phyloP scores from a whole-genome alignment of 176 grass and related monocot genomes.

The Ananas comosus region DNA sequence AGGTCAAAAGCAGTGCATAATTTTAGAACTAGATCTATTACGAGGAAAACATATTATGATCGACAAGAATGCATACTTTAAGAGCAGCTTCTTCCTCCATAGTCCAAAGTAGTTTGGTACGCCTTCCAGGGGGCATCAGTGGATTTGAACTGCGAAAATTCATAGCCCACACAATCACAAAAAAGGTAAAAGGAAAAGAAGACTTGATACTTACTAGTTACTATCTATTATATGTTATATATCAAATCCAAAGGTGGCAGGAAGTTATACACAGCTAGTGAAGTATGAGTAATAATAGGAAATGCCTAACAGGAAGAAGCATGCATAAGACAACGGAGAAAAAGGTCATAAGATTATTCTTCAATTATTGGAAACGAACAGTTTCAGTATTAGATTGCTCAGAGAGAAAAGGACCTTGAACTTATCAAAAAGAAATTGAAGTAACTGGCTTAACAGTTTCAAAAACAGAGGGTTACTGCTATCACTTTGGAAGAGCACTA shows the following conservation, averaged over 20 bases:
- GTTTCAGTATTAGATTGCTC: no score
- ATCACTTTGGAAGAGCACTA: neutral
- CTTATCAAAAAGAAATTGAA: neutral
- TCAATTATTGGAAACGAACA: no score
- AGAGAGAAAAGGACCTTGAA: neutral
- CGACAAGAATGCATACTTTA: conserved; percentile 31
- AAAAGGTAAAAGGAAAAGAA: neutral
- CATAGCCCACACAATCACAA: neutral
- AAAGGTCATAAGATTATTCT: neutral
- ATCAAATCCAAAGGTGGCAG: neutral
- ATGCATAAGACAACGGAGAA: neutral
- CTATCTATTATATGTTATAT: neutral
- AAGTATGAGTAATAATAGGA: neutral
- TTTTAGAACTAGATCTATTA: no score
- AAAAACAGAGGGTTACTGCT: neutral
- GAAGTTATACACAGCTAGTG: neutral
- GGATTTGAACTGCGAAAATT: conserved; percentile 40
- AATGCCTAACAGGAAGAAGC: neutral
- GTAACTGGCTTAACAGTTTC: neutral
- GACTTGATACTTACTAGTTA: neutral
- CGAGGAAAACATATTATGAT: neutral
- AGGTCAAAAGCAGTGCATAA: no score
- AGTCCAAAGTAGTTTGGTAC: conserved; percentile 40
- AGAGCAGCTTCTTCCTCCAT: conserved; percentile 42
- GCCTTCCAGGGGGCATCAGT: conserved; percentile 27